Conservation (phyloP, 169 alveolate species). For the Perkinsus chesapeaki region DNA sequence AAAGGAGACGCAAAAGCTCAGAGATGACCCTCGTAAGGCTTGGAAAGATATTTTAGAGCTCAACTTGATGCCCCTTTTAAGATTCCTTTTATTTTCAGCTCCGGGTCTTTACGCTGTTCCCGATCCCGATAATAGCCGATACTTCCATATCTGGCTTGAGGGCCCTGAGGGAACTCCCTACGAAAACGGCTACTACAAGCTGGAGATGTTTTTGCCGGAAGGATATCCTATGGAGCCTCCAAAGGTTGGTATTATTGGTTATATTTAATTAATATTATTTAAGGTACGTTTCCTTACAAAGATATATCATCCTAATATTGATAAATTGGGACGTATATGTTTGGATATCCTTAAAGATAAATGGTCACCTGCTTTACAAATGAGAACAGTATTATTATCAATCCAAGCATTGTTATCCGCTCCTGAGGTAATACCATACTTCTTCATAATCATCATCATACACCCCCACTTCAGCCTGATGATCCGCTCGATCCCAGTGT, state of each 20-base stretch:
- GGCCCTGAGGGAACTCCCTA: constrained; percentile 97
- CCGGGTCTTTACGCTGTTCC: constrained; percentile 91
- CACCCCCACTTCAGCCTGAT: constrained; percentile 88
- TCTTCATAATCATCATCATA: too few species aligned
- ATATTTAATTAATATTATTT: background rate
- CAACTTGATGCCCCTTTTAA: too few species aligned
- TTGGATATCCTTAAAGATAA: constrained; percentile 95
- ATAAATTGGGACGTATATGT: constrained; percentile 96
- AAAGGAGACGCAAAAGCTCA: constrained; percentile 45
- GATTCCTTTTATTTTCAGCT: constrained; percentile 48
- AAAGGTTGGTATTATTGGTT: constrained; percentile 40
- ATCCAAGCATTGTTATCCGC: constrained; percentile 85
- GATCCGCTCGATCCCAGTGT: constrained; percentile 93
- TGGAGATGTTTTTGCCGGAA: constrained; percentile 91
- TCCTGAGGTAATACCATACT: constrained; percentile 75
- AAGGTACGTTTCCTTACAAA: constrained; percentile 86
- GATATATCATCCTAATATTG: constrained; percentile 98
- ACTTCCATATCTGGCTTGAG: constrained; percentile 83
- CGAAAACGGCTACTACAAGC: constrained; percentile 89
- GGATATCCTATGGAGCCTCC: constrained; percentile 99
- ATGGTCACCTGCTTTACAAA: constrained; percentile 99
- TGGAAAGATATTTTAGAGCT: too few species aligned
- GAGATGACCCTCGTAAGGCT: constrained; percentile 46
- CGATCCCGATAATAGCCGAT: constrained; percentile 84
- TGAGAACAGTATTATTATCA: constrained; percentile 90